These are phyloP conservation scores for Physcia stellaris DNA, from an alignment of 495 filamentous ascomycete species.

Conservation along the genomic window DNA sequence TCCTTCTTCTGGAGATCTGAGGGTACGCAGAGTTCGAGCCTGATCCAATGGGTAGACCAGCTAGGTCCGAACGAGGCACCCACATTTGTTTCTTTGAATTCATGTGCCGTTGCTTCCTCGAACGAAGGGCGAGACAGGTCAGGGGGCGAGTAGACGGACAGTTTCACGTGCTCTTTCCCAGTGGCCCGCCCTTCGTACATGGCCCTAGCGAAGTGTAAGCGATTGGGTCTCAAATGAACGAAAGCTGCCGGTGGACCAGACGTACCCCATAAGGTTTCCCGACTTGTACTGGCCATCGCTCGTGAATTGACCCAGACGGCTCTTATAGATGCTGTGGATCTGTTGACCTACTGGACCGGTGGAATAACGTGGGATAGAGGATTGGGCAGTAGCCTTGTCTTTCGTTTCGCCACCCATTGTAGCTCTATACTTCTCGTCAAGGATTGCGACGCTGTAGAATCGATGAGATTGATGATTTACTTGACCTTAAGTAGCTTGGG, in stretches of 20 bases:
- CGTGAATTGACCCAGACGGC: slow-evolving; percentile 72
- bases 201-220: no score
- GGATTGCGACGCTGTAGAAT: no score
- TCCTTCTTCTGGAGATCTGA: slow-evolving; percentile 53
- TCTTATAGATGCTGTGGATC: slow-evolving; percentile 76
- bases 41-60: slow-evolving; percentile 99
- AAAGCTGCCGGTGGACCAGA: background rate
- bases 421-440: no score
- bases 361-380: slow-evolving; percentile 40
- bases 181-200: slow-evolving; percentile 60
- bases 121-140: slow-evolving; percentile 73
- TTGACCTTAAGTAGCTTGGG: no score
- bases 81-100: slow-evolving; percentile 61
- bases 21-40: slow-evolving; percentile 64
- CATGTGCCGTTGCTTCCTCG: slow-evolving; percentile 67
- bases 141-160: slow-evolving; percentile 78
- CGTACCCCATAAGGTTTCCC: slow-evolving; percentile 58
- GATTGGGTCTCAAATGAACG: no score
- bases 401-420: slow-evolving; percentile 32
- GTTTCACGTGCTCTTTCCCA: slow-evolving; percentile 63
- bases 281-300: slow-evolving; percentile 65
- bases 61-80: slow-evolving; percentile 80
- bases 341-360: slow-evolving; percentile 62
- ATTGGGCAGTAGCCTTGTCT: slow-evolving; percentile 5
- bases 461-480: no score